These are phyloP conservation scores for Kluyveromyces starmeri DNA, from an alignment of 805 yeast genomes.

Conservation along the genomic window DNA sequence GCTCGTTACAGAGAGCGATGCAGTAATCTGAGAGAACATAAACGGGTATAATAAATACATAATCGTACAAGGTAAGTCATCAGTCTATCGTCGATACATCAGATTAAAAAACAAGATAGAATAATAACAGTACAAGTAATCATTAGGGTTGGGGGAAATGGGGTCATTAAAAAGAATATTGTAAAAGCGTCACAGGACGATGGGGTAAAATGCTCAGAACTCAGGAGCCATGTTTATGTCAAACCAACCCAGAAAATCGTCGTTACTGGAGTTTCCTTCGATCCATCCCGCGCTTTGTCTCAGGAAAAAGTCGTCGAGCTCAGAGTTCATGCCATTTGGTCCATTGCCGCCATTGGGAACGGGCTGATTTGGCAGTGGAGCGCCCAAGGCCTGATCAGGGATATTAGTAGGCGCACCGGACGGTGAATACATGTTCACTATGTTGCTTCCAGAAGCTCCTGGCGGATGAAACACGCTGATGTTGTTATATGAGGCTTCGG, in stretches of 20 bases:
- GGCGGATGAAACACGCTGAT: conserved; percentile 11
- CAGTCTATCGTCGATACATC: too few relatives aligned
- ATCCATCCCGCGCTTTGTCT: conserved; percentile 83
- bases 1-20: too few relatives aligned
- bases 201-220: conserved; percentile 28
- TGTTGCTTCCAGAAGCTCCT: not conserved
- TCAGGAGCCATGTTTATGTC: conserved; percentile 69
- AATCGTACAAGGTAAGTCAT: too few relatives aligned
- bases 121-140: too few relatives aligned
- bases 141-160: too few relatives aligned
- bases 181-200: too few relatives aligned
- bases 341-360: not conserved
- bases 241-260: conserved; percentile 92
- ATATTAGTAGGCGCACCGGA: conserved; percentile 7
- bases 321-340: conserved; percentile 7
- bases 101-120: too few relatives aligned
- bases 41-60: too few relatives aligned
- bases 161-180: too few relatives aligned
- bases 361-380: conserved; percentile 5
- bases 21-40: too few relatives aligned
- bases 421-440: conserved; percentile 5
- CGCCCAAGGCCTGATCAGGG: conserved; percentile 2
- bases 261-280: conserved; percentile 53
- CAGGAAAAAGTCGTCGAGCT: conserved; percentile 55
- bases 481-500: conserved; percentile 10